Percentiles rank a stretch among this genome's conserved stretches.
These are phyloP conservation scores for Apiospora saccharicola DNA, from an alignment of 2,329 filamentous ascomycete genomes.

Conservation along the genomic window DNA sequence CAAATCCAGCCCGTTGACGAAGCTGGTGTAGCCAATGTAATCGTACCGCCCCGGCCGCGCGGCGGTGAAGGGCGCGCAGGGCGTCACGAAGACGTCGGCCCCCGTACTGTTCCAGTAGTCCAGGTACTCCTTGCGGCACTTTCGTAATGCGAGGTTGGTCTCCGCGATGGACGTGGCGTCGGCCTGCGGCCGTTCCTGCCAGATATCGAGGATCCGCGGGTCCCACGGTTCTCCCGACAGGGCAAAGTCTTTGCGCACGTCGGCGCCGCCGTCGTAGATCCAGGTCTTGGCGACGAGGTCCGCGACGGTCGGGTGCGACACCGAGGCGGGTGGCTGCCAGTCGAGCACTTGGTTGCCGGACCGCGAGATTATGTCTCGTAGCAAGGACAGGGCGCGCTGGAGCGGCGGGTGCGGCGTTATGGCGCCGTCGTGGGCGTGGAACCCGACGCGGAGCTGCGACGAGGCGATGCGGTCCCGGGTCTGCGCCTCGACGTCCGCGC, in stretches of 20 bases:
- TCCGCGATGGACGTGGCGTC: conserved; percentile 37
- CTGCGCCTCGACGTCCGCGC: conserved; percentile 37
- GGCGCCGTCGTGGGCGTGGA: conserved; percentile 42
- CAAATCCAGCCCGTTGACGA: conserved; percentile 49
- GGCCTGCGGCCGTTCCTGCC: conserved; percentile 34
- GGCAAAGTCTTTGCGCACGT: conserved; percentile 30
- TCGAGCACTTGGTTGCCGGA: conserved; percentile 40
- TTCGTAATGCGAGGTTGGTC: conserved; percentile 43
- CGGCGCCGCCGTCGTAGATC: conserved; percentile 41
- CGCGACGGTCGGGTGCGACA: conserved; percentile 31
- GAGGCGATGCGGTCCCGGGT: conserved; percentile 31
- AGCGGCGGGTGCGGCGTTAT: conserved; percentile 48
- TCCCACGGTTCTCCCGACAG: conserved; percentile 24
- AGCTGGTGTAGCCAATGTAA: conserved; percentile 47
- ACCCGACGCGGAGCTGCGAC: conserved; percentile 41
- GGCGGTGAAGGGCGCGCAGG: conserved; percentile 50
- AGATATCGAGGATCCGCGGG: conserved; percentile 25
- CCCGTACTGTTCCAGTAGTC: conserved; percentile 31
- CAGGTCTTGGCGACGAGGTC: conserved; percentile 36
- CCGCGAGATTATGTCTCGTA: conserved; percentile 36
- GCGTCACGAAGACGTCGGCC: conserved; percentile 49
- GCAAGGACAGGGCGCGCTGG: conserved; percentile 40
- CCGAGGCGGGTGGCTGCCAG: conserved; percentile 43
- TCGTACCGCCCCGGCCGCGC: conserved; percentile 46
- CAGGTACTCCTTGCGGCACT: conserved; percentile 45